These are phyloP conservation scores for Hibiscus mutabilis DNA, from an alignment of 345 rosid genomes.

Conservation along the genomic window DNA sequence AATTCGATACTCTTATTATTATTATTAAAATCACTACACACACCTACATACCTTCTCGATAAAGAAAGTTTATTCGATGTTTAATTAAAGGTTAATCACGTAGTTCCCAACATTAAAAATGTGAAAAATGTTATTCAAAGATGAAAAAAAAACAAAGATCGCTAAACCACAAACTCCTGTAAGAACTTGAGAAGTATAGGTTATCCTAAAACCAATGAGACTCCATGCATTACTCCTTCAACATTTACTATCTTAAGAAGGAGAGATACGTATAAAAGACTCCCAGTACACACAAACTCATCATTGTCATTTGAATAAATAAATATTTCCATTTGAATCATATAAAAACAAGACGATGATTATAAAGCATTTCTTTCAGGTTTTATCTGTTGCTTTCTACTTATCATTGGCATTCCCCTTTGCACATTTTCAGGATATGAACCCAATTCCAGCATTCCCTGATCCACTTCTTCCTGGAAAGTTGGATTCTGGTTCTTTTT, in stretches of 20 bases:
- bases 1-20: too few relatives aligned
- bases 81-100: not conserved
- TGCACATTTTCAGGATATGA: constrained; percentile 1
- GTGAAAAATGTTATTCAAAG: not conserved
- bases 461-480: too few relatives aligned
- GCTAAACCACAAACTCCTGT: not conserved
- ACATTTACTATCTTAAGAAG: not conserved
- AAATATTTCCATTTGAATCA: not conserved
- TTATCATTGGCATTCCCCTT: not conserved
- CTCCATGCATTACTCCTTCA: not conserved
- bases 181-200: not conserved
- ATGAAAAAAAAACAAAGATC: not conserved
- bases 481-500: not conserved
- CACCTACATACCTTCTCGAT: too few relatives aligned
- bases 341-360: not conserved
- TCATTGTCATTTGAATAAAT: not conserved
- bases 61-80: not conserved
- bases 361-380: not conserved
- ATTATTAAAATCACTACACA: too few relatives aligned
- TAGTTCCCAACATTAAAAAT: not conserved
- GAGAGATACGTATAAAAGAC: not conserved
- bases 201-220: not conserved
- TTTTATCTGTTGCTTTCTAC: not conserved
- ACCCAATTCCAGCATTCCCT: too few relatives aligned
- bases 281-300: not conserved